Conservation (phyloP, 2,329 filamentous ascomycete species). For the Tolypocladium tundrense region DNA sequence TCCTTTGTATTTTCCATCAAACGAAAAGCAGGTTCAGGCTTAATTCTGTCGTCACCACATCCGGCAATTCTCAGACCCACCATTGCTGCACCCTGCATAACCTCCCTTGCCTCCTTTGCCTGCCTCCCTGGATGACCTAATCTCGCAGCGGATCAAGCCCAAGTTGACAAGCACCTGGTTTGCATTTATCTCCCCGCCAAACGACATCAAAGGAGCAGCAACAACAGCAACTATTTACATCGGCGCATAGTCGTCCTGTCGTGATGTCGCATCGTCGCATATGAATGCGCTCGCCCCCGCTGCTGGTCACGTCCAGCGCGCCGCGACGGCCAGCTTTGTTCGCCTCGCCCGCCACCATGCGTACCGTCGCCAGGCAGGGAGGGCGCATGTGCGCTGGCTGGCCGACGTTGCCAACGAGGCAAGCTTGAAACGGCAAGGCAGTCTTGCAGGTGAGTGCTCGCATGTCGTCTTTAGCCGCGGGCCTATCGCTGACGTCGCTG, state of each 20-base stretch:
- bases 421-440: conserved; percentile 11
- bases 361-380: conserved; percentile 24
- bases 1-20: background rate
- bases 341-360: conserved; percentile 40
- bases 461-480: background rate
- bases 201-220: background rate
- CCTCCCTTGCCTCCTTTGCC: no score
- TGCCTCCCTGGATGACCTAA: background rate
- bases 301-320: conserved; percentile 27
- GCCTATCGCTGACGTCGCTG: background rate
- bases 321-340: conserved; percentile 35
- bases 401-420: conserved; percentile 20
- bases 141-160: background rate
- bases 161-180: background rate
- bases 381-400: conserved; percentile 33
- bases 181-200: background rate
- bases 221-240: background rate
- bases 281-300: conserved; percentile 19
- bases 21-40: background rate
- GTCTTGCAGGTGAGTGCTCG: conserved; percentile 29
- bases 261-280: conserved; percentile 15
- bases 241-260: conserved; percentile 7
- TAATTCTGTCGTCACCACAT: background rate
- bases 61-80: background rate
- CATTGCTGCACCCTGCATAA: background rate